Evolutionary conservation across 345 rosid species (phyloP).

Genomic region (Psidium friedrichsthalianum): DNA sequence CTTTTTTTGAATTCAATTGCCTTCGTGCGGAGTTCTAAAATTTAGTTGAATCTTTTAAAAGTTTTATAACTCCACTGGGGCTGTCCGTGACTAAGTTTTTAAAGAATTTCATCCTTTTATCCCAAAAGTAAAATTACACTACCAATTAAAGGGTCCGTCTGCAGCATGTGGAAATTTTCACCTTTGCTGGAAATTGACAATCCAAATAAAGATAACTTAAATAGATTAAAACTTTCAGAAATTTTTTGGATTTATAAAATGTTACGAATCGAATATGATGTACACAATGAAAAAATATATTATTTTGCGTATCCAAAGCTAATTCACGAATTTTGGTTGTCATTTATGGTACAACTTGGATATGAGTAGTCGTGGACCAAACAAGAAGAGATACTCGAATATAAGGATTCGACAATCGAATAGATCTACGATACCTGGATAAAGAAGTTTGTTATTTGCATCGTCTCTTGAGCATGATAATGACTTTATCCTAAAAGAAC

Average conservation of each 20-base stretch:
- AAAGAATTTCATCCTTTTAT: too few relatives aligned
- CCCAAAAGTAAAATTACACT: too few relatives aligned
- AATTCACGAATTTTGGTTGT: background rate
- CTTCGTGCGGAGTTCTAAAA: too few relatives aligned
- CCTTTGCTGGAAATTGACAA: too few relatives aligned
- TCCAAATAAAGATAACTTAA: too few relatives aligned
- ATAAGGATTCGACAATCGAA: background rate
- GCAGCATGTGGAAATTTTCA: too few relatives aligned
- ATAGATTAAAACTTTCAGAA: background rate
- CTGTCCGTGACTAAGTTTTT: too few relatives aligned
- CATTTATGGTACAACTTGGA: fast-evolving
- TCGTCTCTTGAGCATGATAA: background rate
- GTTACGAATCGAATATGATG: background rate
- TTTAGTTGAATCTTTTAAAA: too few relatives aligned
- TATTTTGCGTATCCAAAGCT: background rate
- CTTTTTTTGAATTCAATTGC: too few relatives aligned
- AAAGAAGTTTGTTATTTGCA: background rate
- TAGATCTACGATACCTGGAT: background rate
- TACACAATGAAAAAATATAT: background rate
- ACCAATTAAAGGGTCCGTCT: too few relatives aligned
- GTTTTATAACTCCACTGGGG: too few relatives aligned
- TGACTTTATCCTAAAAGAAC: background rate
- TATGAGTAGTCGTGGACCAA: fast-evolving
- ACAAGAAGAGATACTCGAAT: background rate
- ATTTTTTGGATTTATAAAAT: background rate